phyloP scores from a whole-genome alignment of 257 asterid genomes.

The Capsicum rhomboideum region DNA sequence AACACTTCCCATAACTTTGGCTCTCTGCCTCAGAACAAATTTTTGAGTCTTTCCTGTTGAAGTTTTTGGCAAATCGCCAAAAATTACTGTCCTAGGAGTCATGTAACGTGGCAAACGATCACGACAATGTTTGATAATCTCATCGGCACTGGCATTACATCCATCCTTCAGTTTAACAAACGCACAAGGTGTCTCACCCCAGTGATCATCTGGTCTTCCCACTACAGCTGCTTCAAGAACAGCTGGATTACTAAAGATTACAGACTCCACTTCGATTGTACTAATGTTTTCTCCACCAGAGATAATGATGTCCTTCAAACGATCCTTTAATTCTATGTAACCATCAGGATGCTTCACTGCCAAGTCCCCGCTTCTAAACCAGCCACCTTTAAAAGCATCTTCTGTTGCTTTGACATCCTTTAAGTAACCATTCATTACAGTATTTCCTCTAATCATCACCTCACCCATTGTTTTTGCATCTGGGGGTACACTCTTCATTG shows the following conservation, averaged over 20 bases:
- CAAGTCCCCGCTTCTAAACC: background rate
- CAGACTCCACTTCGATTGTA: background rate
- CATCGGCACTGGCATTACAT: background rate
- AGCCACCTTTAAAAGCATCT: background rate
- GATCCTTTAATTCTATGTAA: background rate
- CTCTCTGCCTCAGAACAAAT: background rate
- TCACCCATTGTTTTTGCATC: background rate
- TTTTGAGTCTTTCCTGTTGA: background rate
- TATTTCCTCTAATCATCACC: constrained; percentile 1
- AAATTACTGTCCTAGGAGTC: background rate
- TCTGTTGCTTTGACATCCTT: background rate
- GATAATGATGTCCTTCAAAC: background rate
- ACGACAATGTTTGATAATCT: background rate
- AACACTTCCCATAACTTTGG: background rate
- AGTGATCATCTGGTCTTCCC: background rate
- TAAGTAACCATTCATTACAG: background rate
- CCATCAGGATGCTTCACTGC: background rate
- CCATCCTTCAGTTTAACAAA: background rate
- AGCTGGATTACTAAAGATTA: background rate
- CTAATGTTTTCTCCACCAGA: background rate
- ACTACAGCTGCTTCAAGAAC: background rate
- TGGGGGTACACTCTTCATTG: background rate
- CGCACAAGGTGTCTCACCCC: background rate
- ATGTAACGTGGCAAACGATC: background rate
- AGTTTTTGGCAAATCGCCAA: background rate